phyloP scores from a whole-genome alignment of 2,329 filamentous ascomycete genomes.

The Lasiodiplodia sp. region DNA sequence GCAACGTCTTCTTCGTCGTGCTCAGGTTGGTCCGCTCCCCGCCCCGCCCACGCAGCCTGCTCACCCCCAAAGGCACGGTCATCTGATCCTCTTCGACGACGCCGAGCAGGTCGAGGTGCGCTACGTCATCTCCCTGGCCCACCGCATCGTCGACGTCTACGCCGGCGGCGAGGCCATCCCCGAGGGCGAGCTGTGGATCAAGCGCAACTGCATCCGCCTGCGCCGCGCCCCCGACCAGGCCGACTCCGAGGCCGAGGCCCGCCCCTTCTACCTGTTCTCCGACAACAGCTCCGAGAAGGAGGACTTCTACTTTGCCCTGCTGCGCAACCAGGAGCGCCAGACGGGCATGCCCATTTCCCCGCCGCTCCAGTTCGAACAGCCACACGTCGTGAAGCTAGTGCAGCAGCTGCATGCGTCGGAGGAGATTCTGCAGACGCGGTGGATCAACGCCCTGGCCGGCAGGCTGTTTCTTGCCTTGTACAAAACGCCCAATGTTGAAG shows the following conservation, averaged over 20 bases:
- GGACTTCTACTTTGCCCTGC: slow-evolving; percentile 94
- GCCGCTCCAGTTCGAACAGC: slow-evolving; percentile 79
- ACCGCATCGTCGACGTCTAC: slow-evolving; percentile 86
- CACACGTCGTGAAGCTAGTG: slow-evolving; percentile 87
- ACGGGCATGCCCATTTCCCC: slow-evolving; percentile 65
- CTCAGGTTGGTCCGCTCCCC: slow-evolving; percentile 67
- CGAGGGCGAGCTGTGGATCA: slow-evolving; percentile 95
- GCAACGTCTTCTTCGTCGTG: slow-evolving; percentile 93
- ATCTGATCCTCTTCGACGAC: slow-evolving; percentile 97
- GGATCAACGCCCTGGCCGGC: slow-evolving; percentile 91
- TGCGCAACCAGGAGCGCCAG: slow-evolving; percentile 81
- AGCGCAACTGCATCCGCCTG: slow-evolving; percentile 86
- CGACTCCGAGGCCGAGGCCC: slow-evolving; percentile 67
- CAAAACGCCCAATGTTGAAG: slow-evolving; percentile 81
- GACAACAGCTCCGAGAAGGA: slow-evolving; percentile 97
- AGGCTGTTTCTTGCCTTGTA: slow-evolving; percentile 88
- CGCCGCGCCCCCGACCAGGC: slow-evolving; percentile 67
- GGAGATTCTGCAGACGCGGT: slow-evolving; percentile 87
- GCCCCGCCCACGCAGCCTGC: slow-evolving; percentile 23
- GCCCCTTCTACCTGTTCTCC: slow-evolving; percentile 92
- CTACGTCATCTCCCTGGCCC: slow-evolving; percentile 90
- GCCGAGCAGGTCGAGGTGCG: slow-evolving; percentile 93
- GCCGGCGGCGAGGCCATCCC: slow-evolving; percentile 79
- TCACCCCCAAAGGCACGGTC: slow-evolving; percentile 72
- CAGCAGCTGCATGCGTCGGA: slow-evolving; percentile 91